phyloP scores from a whole-genome alignment of 106 monocot genomes.

The Agapanthus africanus region DNA sequence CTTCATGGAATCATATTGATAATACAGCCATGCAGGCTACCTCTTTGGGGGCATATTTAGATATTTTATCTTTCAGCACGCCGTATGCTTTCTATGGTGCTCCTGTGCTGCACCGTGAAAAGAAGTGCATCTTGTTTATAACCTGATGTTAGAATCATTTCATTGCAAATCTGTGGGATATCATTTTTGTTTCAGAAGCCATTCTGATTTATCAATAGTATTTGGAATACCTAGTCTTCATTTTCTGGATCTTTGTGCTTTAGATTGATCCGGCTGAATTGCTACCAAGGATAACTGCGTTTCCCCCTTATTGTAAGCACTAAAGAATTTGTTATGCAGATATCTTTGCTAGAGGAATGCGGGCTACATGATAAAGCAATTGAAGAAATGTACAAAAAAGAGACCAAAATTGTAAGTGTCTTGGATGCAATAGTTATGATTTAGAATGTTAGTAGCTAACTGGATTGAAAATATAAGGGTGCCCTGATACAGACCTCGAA shows the following conservation, averaged over 20 bases:
- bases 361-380: constrained; percentile 78
- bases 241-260: constrained; percentile 1
- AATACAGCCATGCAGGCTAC: background rate
- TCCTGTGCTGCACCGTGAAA: background rate
- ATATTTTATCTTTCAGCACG: background rate
- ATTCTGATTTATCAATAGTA: background rate
- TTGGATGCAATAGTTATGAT: background rate
- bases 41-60: background rate
- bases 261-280: background rate
- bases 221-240: background rate
- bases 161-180: background rate
- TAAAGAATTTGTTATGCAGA: constrained; percentile 38
- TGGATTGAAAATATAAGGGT: background rate
- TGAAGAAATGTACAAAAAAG: constrained; percentile 79
- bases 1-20: background rate
- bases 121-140: background rate
- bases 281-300: background rate
- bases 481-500: background rate
- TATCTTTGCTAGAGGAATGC: constrained; percentile 87
- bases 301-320: background rate
- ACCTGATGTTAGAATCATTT: background rate
- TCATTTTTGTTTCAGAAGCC: background rate
- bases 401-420: constrained; percentile 71
- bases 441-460: background rate
- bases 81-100: background rate